phyloP scores from a whole-genome alignment of 345 rosid genomes.

The Pseudoturritis turrita region DNA sequence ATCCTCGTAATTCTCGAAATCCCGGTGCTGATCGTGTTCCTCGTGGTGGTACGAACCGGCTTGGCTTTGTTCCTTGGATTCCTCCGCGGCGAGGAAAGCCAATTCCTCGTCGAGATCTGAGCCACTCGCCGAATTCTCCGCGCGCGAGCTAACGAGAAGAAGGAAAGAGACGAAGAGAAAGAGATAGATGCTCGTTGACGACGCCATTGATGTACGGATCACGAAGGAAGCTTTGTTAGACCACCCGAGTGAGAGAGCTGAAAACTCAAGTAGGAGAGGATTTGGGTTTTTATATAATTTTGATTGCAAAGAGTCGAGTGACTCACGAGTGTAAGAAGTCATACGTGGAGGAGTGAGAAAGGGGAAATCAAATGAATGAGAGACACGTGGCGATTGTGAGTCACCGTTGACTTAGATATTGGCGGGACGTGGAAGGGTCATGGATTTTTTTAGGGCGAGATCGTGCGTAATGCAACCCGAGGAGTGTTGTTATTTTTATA shows the following conservation, averaged over 20 bases:
- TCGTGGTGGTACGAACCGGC: not conserved
- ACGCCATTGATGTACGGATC: conserved; percentile 28
- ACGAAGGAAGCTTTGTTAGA: not conserved
- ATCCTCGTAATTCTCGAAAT: conserved; percentile 42
- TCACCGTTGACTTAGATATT: conserved; percentile 27
- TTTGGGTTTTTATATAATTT: conserved; percentile 14
- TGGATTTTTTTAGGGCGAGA: not conserved
- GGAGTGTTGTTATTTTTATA: not conserved
- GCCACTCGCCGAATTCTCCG: conserved; percentile 19
- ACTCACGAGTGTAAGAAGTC: not conserved
- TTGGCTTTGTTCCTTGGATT: conserved; percentile 19
- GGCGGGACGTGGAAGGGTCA: conserved; percentile 3
- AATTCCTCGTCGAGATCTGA: conserved; percentile 49
- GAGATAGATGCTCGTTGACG: conserved; percentile 19
- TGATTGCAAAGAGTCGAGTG: not conserved
- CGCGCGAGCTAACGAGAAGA: conserved; percentile 8
- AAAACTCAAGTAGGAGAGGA: not conserved
- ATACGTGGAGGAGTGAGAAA: conserved; percentile 3
- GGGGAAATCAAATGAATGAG: not conserved
- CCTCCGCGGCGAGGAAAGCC: conserved; percentile 52
- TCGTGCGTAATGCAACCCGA: conserved; percentile 16
- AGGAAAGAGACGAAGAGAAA: conserved; percentile 20
- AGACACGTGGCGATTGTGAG: conserved; percentile 3
- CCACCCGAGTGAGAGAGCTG: not conserved
- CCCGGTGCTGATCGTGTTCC: conserved; percentile 26